These are phyloP conservation scores for Pueraria montana DNA, from an alignment of 306 rosid species.

Conservation along the genomic window DNA sequence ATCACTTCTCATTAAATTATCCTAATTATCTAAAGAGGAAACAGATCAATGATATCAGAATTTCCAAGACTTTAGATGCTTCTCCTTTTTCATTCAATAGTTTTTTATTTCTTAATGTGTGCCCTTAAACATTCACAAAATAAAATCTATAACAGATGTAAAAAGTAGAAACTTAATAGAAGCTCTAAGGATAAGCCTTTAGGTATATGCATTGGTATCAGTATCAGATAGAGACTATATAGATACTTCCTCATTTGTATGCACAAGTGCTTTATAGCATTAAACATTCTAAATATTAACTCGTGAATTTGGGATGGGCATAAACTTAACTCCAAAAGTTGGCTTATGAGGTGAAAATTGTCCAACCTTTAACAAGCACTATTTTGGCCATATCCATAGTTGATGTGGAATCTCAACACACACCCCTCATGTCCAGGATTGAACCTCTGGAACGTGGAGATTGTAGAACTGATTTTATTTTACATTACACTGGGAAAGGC, in stretches of 20 bases:
- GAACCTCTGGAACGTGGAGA: not conserved
- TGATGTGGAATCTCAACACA: not conserved
- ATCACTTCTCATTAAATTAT: not conserved
- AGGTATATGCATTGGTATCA: not conserved
- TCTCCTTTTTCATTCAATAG: not conserved
- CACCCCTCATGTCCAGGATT: not conserved
- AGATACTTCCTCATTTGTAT: not conserved
- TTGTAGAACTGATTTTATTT: not conserved
- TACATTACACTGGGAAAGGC: not conserved
- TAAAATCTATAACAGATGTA: not conserved
- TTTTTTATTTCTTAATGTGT: not conserved
- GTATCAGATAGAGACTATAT: not conserved
- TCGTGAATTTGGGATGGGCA: not conserved
- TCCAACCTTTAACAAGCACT: not conserved
- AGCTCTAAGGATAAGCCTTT: not conserved
- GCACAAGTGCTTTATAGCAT: not conserved
- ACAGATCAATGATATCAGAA: not conserved
- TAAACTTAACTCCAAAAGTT: not conserved
- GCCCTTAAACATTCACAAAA: not conserved
- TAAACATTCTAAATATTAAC: slow-evolving; percentile 3
- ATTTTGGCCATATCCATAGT: not conserved
- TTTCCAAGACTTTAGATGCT: not conserved
- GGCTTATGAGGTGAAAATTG: not conserved
- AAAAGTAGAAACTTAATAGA: not conserved
- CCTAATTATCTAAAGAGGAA: not conserved